Evolutionary conservation across 352 stramenopile genomes (phyloP).

Genomic region (Pythium aphanidermatum): DNA sequence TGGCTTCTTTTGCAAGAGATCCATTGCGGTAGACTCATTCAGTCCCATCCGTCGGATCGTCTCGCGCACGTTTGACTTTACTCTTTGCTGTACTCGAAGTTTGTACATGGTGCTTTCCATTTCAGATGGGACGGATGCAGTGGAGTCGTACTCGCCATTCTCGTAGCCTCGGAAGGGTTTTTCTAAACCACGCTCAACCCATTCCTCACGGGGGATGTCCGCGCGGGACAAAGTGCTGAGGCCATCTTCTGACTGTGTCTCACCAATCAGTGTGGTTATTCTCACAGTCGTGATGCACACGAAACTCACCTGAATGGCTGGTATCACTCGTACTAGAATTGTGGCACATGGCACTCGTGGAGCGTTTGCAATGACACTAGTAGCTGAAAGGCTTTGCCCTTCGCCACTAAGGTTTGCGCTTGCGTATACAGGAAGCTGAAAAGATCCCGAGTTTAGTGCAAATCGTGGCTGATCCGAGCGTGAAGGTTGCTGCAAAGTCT

Average conservation of each 20-base stretch:
- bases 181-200: slow-evolving; percentile 40
- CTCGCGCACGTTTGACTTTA: not conserved
- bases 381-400: slow-evolving; percentile 27
- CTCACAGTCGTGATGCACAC: not conserved
- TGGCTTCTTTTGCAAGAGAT: slow-evolving; percentile 34
- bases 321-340: slow-evolving; percentile 59
- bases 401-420: slow-evolving; percentile 28
- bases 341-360: slow-evolving; percentile 71
- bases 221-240: slow-evolving; percentile 49
- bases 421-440: slow-evolving; percentile 73
- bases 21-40: not conserved
- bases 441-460: slow-evolving; percentile 55
- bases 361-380: slow-evolving; percentile 27
- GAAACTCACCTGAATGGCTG: slow-evolving; percentile 34
- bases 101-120: slow-evolving; percentile 61
- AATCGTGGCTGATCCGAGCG: slow-evolving; percentile 49
- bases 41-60: not conserved
- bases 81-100: slow-evolving; percentile 21
- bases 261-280: slow-evolving; percentile 9
- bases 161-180: slow-evolving; percentile 41
- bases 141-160: slow-evolving; percentile 47
- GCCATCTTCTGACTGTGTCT: slow-evolving; percentile 42
- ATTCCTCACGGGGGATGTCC: slow-evolving; percentile 39
- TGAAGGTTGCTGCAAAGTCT: slow-evolving; percentile 42
- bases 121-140: slow-evolving; percentile 27